These are phyloP conservation scores for Physcomitrellopsis africana DNA, from an alignment of 225 moss, liverwort and hornwort genomes.

Conservation along the genomic window DNA sequence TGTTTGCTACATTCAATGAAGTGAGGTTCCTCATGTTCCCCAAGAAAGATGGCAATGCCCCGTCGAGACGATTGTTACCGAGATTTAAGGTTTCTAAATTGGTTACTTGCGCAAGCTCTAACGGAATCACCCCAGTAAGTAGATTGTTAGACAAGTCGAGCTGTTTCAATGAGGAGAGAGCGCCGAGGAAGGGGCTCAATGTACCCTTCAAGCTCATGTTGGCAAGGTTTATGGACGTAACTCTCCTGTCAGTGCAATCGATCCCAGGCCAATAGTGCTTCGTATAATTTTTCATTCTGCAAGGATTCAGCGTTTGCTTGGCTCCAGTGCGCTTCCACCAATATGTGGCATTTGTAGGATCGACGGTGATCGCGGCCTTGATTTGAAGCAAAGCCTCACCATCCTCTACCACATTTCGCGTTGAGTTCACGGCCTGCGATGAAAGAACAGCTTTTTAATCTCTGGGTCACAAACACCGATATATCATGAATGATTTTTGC, in stretches of 20 bases:
- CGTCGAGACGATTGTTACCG: conserved; percentile 41
- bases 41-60: conserved; percentile 25
- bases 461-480: too few species aligned
- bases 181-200: conserved; percentile 42
- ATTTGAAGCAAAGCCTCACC: conserved; percentile 43
- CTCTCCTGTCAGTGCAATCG: conserved; percentile 49
- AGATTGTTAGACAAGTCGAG: conserved; percentile 52
- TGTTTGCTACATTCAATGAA: conserved; percentile 38
- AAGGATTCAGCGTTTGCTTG: conserved; percentile 34
- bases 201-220: conserved; percentile 50
- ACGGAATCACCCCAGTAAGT: conserved; percentile 46
- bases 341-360: conserved; percentile 44
- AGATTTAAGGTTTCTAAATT: conserved; percentile 37
- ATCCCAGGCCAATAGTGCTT: conserved; percentile 52
- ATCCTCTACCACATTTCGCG: conserved; percentile 43
- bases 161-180: conserved; percentile 38
- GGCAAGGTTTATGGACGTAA: conserved; percentile 45
- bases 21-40: conserved; percentile 46
- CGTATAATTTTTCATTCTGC: conserved; percentile 31
- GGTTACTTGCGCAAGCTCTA: conserved; percentile 24
- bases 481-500: neutral
- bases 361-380: conserved; percentile 38
- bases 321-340: conserved; percentile 56
- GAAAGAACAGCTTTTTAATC: too few species aligned
- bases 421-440: conserved; percentile 47